Evolutionary conservation across 1,284 basidiomycete species (phyloP).

Genomic region (Dichomitus squalens): DNA sequence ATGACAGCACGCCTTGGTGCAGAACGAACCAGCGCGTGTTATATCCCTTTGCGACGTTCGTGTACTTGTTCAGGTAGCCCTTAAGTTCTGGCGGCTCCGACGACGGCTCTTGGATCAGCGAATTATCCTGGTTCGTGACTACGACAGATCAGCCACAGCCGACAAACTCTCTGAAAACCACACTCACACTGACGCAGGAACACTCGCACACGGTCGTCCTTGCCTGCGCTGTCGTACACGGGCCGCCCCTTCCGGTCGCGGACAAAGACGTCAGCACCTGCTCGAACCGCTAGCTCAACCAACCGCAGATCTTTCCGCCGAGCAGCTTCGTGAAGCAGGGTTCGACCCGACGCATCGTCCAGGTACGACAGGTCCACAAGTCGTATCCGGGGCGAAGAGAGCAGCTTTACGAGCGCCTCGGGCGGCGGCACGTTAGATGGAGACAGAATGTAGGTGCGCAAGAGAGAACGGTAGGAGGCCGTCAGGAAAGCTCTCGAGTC

Average conservation of each 20-base stretch:
- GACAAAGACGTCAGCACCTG: slow-evolving; percentile 90
- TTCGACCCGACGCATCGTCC: slow-evolving; percentile 77
- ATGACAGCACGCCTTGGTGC: slow-evolving; percentile 83
- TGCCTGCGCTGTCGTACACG: slow-evolving; percentile 70
- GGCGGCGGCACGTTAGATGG: slow-evolving; percentile 48
- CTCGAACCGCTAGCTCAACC: slow-evolving; percentile 82
- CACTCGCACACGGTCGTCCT: slow-evolving; percentile 82
- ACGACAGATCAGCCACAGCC: background rate
- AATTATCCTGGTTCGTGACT: slow-evolving; percentile 83
- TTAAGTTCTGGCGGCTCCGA: slow-evolving; percentile 68
- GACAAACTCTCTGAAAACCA: background rate
- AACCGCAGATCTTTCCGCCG: slow-evolving; percentile 79
- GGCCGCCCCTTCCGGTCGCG: slow-evolving; percentile 80
- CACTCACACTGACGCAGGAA: slow-evolving; percentile 83
- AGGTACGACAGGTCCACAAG: slow-evolving; percentile 71
- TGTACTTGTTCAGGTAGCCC: slow-evolving; percentile 89
- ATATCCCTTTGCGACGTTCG: slow-evolving; percentile 90
- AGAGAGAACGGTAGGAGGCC: slow-evolving; percentile 72
- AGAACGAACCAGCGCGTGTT: slow-evolving; percentile 95
- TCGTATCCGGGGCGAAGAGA: slow-evolving; percentile 63
- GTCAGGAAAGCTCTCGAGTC: slow-evolving; percentile 84
- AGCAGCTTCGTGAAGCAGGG: slow-evolving; percentile 89
- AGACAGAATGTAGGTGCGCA: slow-evolving; percentile 77
- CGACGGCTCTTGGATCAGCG: slow-evolving; percentile 51
- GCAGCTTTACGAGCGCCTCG: slow-evolving; percentile 52